Evolutionary conservation across 2,329 filamentous ascomycete genomes (phyloP), one percentile per base, ranked within the genome.

Genomic region (Hyphodiscus sp.): DNA sequence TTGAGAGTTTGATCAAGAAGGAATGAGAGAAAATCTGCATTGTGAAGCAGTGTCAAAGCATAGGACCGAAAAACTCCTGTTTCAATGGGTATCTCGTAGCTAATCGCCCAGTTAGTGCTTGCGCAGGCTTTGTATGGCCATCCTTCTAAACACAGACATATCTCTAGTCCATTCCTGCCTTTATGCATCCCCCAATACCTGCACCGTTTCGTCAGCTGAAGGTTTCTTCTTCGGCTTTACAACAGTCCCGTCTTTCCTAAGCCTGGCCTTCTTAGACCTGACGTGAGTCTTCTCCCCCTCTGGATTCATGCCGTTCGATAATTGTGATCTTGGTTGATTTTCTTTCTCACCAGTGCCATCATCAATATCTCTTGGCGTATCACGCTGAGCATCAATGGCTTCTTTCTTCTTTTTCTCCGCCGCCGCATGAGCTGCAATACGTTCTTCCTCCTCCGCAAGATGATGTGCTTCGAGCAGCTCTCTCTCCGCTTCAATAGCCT

Each of bases 1-100:
- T 94, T 68, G 81, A 84, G 42, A 77, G 77, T 61, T 76, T 89
- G 63, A 85, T 91, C 60, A 78, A 81, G 73, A 85, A 85, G 73
- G 76, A 76, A 18, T 63, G 38, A 46, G 45, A 18, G 30, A 10
- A 23, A 50, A 5, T 41, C 20, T 13, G 20, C 33, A n/a, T 38
- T 6, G 33, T 6, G 2, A 38, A 10, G 13, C 33, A 10, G 16
- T 13, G 33, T 15, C 16, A 38, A 38, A 15, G 11, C 33, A 38
- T 38, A 38, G 33, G 33, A 6, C 16, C 33, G 13, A 38, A 38
- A 38, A n/a, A 13, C 4, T 38, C 29, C 7, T 13, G 33, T 6
- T 38, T 13, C 33, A n/a, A 13, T 38, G 11, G 13, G 33, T 5
- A 38, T 13, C 16, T 4, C 5, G 33, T 38, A 38, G 5, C 11